These are phyloP conservation scores for Pseudogymnoascus sp. DNA, from an alignment of 2,329 filamentous ascomycete genomes.

Conservation along the genomic window DNA sequence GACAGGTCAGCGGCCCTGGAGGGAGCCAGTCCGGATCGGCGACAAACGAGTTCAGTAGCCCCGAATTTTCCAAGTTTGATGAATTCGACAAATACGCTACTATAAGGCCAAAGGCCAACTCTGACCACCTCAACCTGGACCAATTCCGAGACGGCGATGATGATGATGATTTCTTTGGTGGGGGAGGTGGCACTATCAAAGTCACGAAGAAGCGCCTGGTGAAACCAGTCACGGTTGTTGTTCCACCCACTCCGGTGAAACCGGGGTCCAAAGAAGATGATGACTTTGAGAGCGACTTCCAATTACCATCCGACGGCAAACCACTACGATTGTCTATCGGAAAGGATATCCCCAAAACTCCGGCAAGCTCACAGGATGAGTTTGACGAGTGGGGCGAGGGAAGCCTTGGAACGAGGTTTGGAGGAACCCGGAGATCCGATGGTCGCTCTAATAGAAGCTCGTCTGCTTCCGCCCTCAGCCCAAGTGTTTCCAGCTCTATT, in stretches of 20 bases:
- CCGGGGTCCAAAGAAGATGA: constrained; percentile 39
- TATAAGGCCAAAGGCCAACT: constrained; percentile 20
- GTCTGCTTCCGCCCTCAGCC: constrained; percentile 80
- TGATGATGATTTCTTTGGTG: constrained; percentile 54
- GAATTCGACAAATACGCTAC: constrained; percentile 16
- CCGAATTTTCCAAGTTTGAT: neutral
- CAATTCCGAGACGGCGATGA: constrained; percentile 55
- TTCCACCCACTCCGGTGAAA: constrained; percentile 41
- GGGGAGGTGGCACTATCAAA: constrained; percentile 59
- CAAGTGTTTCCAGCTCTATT: constrained; percentile 84
- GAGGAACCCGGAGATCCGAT: constrained; percentile 59
- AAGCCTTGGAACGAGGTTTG: constrained; percentile 82
- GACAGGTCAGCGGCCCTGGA: constrained; percentile 24
- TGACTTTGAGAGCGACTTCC: constrained; percentile 64
- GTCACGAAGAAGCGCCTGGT: constrained; percentile 48
- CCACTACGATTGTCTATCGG: constrained; percentile 51
- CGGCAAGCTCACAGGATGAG: constrained; percentile 57
- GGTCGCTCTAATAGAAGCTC: constrained; percentile 60
- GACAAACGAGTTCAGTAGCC: constrained; percentile 30
- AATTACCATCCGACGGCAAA: constrained; percentile 58
- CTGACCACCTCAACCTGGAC: constrained; percentile 47
- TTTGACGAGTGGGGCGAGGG: constrained; percentile 90
- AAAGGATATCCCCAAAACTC: constrained; percentile 54
- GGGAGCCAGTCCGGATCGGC: constrained; percentile 46
- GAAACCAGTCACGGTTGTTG: constrained; percentile 46